These are phyloP conservation scores for Coemansia sp. DNA, from an alignment of 371 early-diverging fungal genomes.

Conservation along the genomic window DNA sequence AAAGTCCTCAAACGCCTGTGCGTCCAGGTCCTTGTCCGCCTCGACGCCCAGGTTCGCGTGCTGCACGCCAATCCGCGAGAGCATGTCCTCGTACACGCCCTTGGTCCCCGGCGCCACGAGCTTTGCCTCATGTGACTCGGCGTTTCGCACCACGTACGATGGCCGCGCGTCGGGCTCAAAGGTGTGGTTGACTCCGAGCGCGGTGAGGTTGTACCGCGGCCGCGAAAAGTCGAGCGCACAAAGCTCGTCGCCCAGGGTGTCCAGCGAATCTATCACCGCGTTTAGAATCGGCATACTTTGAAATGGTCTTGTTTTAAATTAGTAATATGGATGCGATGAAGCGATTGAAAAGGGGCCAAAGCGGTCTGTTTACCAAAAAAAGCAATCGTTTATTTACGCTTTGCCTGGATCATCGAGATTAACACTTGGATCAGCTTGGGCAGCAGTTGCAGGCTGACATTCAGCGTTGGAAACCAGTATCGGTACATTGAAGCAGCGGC, in stretches of 20 bases:
- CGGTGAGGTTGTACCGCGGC: conserved; percentile 36
- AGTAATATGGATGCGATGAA: neutral
- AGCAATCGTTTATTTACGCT: neutral
- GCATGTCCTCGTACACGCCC: conserved; percentile 51
- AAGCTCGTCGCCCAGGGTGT: conserved; percentile 40
- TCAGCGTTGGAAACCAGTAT: too few relatives aligned
- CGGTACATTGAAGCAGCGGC: too few relatives aligned
- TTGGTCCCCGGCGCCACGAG: conserved; percentile 49
- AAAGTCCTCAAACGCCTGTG: conserved; percentile 50
- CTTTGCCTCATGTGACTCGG: conserved; percentile 46
- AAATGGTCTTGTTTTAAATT: neutral
- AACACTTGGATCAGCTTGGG: too few relatives aligned
- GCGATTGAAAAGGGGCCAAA: neutral
- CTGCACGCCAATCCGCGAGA: conserved; percentile 47
- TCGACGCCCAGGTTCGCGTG: conserved; percentile 44
- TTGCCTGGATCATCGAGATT: too few relatives aligned
- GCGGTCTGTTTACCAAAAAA: neutral
- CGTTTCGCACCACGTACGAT: conserved; percentile 42
- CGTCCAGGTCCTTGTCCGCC: conserved; percentile 35
- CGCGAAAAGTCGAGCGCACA: conserved; percentile 40
- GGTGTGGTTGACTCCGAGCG: conserved; percentile 29
- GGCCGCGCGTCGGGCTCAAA: conserved; percentile 36
- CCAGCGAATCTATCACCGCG: conserved; percentile 34
- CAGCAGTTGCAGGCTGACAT: too few relatives aligned
- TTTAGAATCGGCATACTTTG: conserved; percentile 29